Evolutionary conservation across 768 basidiomycete genomes (phyloP).

Genomic region (Phanerochaete carnosa): DNA sequence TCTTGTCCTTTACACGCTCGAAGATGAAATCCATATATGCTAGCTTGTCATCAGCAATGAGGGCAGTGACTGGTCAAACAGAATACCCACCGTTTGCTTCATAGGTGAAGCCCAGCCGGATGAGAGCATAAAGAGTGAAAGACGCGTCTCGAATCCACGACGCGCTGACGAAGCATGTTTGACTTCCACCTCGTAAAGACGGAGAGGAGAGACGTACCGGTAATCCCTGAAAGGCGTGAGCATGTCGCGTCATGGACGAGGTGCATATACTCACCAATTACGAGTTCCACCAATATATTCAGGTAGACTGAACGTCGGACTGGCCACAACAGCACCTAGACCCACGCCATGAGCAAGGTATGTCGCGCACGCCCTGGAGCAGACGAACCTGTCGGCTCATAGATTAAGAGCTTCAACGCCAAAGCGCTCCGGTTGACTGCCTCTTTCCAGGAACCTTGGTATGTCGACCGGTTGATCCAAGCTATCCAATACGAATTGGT

Average conservation of each 20-base stretch:
- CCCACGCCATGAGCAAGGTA: constrained; percentile 5
- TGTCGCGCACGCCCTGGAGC: background rate
- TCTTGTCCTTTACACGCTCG: constrained; percentile 75
- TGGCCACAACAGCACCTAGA: constrained; percentile 86
- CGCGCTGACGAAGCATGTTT: constrained; percentile 38
- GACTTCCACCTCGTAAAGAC: constrained; percentile 29
- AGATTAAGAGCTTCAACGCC: constrained; percentile 91
- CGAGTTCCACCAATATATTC: constrained; percentile 88
- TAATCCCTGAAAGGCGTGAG: constrained; percentile 8
- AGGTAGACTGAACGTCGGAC: constrained; percentile 92
- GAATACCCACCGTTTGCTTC: constrained; percentile 75
- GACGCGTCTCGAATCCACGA: constrained; percentile 96
- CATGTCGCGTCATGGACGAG: background rate
- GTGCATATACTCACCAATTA: constrained; percentile 61
- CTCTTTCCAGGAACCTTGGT: constrained; percentile 94
- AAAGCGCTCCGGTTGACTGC: constrained; percentile 89
- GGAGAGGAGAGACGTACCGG: constrained; percentile 2
- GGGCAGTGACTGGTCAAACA: background rate
- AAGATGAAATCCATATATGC: constrained; percentile 93
- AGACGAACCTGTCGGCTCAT: constrained; percentile 74
- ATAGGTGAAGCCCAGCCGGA: constrained; percentile 90
- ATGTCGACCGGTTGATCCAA: constrained; percentile 89
- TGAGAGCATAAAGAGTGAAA: constrained; percentile 92
- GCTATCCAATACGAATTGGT: constrained; percentile 84
- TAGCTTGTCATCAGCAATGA: constrained; percentile 22